phyloP scores from a whole-genome alignment of 805 yeast species.

The Jamesozyma piceae region DNA sequence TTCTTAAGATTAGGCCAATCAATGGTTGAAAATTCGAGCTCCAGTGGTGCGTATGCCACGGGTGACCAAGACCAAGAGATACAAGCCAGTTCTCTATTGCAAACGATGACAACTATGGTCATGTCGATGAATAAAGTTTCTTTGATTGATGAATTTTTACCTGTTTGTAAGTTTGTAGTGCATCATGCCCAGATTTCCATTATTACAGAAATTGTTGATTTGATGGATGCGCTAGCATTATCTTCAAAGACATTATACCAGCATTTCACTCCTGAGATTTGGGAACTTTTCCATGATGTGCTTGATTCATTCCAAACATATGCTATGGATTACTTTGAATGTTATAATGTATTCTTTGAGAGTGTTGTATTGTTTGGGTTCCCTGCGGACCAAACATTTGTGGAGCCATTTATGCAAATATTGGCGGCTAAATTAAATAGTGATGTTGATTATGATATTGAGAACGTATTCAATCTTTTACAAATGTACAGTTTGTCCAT shows the following conservation, averaged over 20 bases:
- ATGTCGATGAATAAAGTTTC: constrained; percentile 53
- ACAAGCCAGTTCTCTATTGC: constrained; percentile 58
- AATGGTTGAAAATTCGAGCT: constrained; percentile 38
- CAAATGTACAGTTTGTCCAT: constrained; percentile 25
- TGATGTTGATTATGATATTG: constrained; percentile 33
- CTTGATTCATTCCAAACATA: constrained; percentile 49
- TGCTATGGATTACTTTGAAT: constrained; percentile 50
- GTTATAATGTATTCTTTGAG: constrained; percentile 49
- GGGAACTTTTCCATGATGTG: constrained; percentile 43
- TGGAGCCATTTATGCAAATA: constrained; percentile 23
- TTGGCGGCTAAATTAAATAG: constrained; percentile 23
- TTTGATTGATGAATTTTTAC: constrained; percentile 46
- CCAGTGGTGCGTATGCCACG: constrained; percentile 21
- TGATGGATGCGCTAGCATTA: constrained; percentile 46
- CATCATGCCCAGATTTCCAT: constrained; percentile 51
- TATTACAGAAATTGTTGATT: constrained; percentile 53
- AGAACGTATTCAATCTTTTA: constrained; percentile 30
- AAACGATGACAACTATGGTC: constrained; percentile 66
- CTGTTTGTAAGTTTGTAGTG: constrained; percentile 51
- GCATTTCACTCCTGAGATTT: constrained; percentile 40
- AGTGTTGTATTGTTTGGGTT: constrained; percentile 46
- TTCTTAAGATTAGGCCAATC: constrained; percentile 50
- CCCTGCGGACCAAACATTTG: constrained; percentile 25
- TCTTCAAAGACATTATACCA: constrained; percentile 39
- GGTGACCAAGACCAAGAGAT: constrained; percentile 53